Evolutionary conservation across 495 filamentous ascomycete genomes (phyloP), one percentile per base, ranked within the genome.

Genomic region (Melanomma pulvis-pyrius): DNA sequence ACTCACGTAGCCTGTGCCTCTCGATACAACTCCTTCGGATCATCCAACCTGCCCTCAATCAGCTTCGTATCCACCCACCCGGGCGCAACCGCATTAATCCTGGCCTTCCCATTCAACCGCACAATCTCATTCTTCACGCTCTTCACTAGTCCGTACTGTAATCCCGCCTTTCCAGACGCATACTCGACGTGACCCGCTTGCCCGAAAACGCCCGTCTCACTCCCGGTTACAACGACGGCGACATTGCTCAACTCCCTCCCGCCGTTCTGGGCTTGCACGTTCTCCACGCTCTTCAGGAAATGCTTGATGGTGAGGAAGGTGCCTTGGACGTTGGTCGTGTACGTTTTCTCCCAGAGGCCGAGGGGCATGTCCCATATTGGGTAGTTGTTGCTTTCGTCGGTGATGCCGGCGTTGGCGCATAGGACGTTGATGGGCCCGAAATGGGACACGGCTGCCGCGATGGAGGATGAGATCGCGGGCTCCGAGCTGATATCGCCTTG

Each of bases 291-390:
- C 22, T 74, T 75, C 9, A 87, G 75, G 74, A 85, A 86, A 59
- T 84, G 79, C 61, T 87, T 87, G 67, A 86, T 83, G 25, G 82
- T 82, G 0, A 87, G 75, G 67, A 84, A 86, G 6, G 82, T 83
- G 46, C 82, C 82, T 19, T 80, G 80, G 15, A 81, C 73, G 60
- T 84, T 85, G 32, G 73, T 74, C 13, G 72, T 74, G 69, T 84
- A 83, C 0, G 77, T 80, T 68, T 79, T 78, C 47, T 85, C 82
- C 83, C 82, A 86, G 1, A 78, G 71, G 4, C 80, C 78, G 13
- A 82, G 54, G 1, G 81, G 78, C 32, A 84, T 73, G n/a, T 83
- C 76, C 83, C 83, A 87, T 53, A 87, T 82, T 2, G 76, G 79
- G 49, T 79, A 79, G 13, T 76, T 63, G 52, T 71, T 67, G 24